Conservation (phyloP, 768 basidiomycete species). For the Lactarius trivialis region DNA sequence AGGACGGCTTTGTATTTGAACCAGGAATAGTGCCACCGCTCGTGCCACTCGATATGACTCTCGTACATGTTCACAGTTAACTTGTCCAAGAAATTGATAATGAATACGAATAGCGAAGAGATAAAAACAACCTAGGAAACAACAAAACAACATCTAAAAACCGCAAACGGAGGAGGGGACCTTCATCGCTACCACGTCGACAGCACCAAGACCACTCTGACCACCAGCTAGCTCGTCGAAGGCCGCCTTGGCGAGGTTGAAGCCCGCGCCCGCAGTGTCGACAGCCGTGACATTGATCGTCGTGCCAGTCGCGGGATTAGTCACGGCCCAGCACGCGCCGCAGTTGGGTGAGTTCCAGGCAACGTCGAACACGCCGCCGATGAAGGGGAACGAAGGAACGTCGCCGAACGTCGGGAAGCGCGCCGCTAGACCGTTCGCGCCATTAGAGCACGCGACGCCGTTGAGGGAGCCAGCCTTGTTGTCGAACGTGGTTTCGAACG, state of each 20-base stretch:
- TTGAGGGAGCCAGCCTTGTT: slow-evolving; percentile 33
- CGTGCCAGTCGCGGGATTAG: slow-evolving; percentile 36
- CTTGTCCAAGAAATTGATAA: too few species aligned
- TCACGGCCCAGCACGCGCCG: slow-evolving; percentile 55
- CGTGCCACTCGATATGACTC: too few species aligned
- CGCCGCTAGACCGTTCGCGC: slow-evolving; percentile 43
- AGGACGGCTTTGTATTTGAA: too few species aligned
- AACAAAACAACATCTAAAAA: slow-evolving; percentile 9
- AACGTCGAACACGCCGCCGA: slow-evolving; percentile 50
- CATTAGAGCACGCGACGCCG: slow-evolving; percentile 46
- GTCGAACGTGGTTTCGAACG: slow-evolving; percentile 50
- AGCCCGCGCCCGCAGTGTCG: slow-evolving; percentile 39
- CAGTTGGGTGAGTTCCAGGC: slow-evolving; percentile 47
- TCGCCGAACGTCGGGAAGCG: slow-evolving; percentile 43
- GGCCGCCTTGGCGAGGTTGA: slow-evolving; percentile 33
- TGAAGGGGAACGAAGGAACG: slow-evolving; percentile 52
- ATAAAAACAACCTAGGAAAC: too few species aligned
- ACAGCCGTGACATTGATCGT: slow-evolving; percentile 47
- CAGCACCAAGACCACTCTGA: slow-evolving; percentile 23
- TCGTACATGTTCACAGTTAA: too few species aligned
- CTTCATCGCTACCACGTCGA: slow-evolving; percentile 28
- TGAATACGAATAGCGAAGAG: too few species aligned
- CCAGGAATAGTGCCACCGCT: too few species aligned
- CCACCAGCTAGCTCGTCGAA: slow-evolving; percentile 29
- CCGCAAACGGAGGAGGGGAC: slow-evolving; percentile 27